Percentiles rank a stretch among this genome's conserved stretches.
phyloP scores from a whole-genome alignment of 371 early-diverging fungal genomes.

The Mucor circinelloides region DNA sequence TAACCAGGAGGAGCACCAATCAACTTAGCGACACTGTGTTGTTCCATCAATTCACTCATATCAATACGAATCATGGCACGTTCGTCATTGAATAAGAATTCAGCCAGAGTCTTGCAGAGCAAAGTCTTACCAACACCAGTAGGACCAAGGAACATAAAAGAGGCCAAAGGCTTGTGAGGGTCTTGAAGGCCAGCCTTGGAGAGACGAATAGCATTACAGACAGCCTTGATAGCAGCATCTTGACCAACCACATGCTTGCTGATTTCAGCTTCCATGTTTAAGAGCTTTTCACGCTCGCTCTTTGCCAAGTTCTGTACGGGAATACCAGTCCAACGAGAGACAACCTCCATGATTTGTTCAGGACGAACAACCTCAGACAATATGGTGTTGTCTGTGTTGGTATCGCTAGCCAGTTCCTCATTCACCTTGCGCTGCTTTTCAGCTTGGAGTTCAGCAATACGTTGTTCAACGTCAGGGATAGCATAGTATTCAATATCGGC shows the following conservation, averaged over 20 bases:
- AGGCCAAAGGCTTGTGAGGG: slow-evolving; percentile 83
- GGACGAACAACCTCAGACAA: slow-evolving; percentile 85
- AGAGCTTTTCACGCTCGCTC: slow-evolving; percentile 80
- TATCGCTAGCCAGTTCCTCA: slow-evolving; percentile 51
- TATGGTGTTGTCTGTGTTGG: slow-evolving; percentile 37
- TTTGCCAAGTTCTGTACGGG: slow-evolving; percentile 80
- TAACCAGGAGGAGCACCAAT: slow-evolving; percentile 94
- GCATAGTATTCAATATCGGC: slow-evolving; percentile 89
- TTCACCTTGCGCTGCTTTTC: slow-evolving; percentile 62
- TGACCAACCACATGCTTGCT: slow-evolving; percentile 85
- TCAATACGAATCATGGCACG: slow-evolving; percentile 87
- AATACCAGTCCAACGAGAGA: slow-evolving; percentile 90
- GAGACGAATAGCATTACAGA: slow-evolving; percentile 73
- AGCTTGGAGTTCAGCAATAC: slow-evolving; percentile 59
- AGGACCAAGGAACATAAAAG: slow-evolving; percentile 93
- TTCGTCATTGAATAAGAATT: slow-evolving; percentile 88
- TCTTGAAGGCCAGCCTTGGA: slow-evolving; percentile 84
- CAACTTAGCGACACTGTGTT: slow-evolving; percentile 80
- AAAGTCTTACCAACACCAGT: slow-evolving; percentile 89
- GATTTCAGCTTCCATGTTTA: slow-evolving; percentile 79
- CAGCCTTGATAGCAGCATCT: slow-evolving; percentile 76
- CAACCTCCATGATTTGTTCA: slow-evolving; percentile 86
- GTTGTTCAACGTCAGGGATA: slow-evolving; percentile 80
- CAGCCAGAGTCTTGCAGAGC: slow-evolving; percentile 87
- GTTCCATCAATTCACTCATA: slow-evolving; percentile 92